Base-by-base conservation (phyloP, 176 grass and related monocot genomes). In the Tuctoria greenei region DNA sequence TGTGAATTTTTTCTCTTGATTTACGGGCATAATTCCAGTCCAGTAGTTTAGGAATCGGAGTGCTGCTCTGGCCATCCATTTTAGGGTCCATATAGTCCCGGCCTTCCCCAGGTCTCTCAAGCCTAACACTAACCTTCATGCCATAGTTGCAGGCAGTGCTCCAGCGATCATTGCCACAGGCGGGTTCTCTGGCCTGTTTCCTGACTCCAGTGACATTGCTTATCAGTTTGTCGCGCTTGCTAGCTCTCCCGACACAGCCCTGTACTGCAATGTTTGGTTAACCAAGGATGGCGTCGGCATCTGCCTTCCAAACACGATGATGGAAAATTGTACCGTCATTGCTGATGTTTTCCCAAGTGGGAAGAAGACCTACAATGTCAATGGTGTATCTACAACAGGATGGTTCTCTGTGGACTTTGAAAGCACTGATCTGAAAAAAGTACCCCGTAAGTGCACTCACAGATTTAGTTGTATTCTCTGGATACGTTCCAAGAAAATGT, bases 131-230 rank as follows among this genome's bases (percentile, higher is more conserved):
- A 71, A 64, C 54, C 66, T 35, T n/a, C 34, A 70, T 82, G 64
- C 84, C 45, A 10, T 71, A 76, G 34, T 75, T 80, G 17, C 91
- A 98, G 95, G 95, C 7, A 66, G 90, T 24, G 0, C 72, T 77
- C 95, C 91, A 37, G 36, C 37, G 67, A 47, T 98, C 43, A 70
- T 98, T 38, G 91, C 89, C 11, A 98, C 81, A 72, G 95, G 95
- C 4, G 95, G 95, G 4, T 95, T 98, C 63, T 98, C 95, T 0
- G 95, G 95, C 38, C 71, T 91, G 13, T 98, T 98, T 38, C 95
- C 89, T 0, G 95, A 98, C 82, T 98, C 95, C 70, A 98, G 95
- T 65, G 7, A 0, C 0, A 0, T 0, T 52, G 88, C 94, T 39
- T 97, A 97, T 49, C 1, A 0, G 3, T 8, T 64, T 60, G 76